Evolutionary conservation across 352 stramenopile genomes (phyloP).

Genomic region (Phytopythium ostracodes): DNA sequence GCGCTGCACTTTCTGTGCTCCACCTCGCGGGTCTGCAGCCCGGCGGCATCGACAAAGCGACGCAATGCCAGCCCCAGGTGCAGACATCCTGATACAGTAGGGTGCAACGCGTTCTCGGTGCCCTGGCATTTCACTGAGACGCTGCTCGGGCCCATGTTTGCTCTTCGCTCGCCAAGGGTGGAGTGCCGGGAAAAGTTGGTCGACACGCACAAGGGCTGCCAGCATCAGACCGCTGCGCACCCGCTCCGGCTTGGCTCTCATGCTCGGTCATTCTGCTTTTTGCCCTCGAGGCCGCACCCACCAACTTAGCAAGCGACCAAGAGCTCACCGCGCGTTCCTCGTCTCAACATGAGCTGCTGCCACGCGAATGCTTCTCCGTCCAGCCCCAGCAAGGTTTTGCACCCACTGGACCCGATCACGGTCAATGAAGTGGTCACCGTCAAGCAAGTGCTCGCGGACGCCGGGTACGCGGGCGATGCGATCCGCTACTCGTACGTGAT

Average conservation of each 20-base stretch:
- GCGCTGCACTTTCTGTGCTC: not conserved
- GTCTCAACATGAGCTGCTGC: constrained; percentile 14
- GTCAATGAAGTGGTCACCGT: constrained; percentile 33
- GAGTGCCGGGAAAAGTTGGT: not conserved
- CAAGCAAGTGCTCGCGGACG: constrained; percentile 39
- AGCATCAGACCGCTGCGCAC: not conserved
- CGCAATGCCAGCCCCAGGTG: not conserved
- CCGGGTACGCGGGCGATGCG: constrained; percentile 25
- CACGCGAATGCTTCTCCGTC: constrained; percentile 10
- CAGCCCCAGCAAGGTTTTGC: constrained; percentile 10
- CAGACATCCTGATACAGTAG: constrained; percentile 3
- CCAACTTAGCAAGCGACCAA: not conserved
- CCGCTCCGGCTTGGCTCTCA: not conserved
- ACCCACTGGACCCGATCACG: constrained; percentile 46
- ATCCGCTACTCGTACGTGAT: constrained; percentile 51
- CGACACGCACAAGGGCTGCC: not conserved
- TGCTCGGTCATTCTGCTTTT: constrained; percentile 12
- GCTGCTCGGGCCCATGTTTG: constrained; percentile 4
- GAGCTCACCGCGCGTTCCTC: not conserved
- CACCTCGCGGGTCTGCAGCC: not conserved
- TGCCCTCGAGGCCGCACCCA: constrained; percentile 5
- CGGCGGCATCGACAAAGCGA: constrained; percentile 5
- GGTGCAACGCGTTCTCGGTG: constrained; percentile 11
- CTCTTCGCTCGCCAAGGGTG: not conserved
- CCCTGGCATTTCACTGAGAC: not conserved